Base-by-base conservation (phyloP, 768 basidiomycete genomes). In the Panellus pusillus region DNA sequence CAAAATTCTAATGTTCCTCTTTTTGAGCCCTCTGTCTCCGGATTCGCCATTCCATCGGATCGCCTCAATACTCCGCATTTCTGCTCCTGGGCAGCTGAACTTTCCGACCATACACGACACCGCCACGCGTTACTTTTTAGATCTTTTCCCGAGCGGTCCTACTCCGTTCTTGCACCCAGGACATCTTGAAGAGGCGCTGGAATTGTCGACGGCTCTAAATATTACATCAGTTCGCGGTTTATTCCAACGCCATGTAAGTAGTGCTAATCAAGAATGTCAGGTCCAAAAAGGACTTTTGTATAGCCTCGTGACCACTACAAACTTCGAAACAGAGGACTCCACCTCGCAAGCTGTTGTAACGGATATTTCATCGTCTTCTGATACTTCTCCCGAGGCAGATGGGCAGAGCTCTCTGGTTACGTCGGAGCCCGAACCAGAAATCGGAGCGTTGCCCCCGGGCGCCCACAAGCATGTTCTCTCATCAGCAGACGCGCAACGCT, bases 281-380 rank as follows among this genome's bases (percentile, higher is more conserved):
- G 74, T 82, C 48, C 77, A 77, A 64, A 89, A 87, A 57, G 76
- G 80, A 5, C 69, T 88, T 28, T 74, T 84, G 52, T 90, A 91
- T 65, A 79, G 74, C 61, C 72, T 87, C 27, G 78, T 87, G 55
- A 82, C 83, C 2, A 77, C 74, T 15, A 74, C 78, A 32, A 74
- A 87, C 57, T 80, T 86, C 58, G 80, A 83, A 47, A 70, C 72
- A 15, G 69, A 71, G 49, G 70, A 66, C 15, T 57, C 63, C 14
- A 55, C 55, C 46, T 49, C 24, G 24, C 24, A 24, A 24, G 24
- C 24, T 24, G 24, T 24, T 24, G 24, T 6, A 24, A 24, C 24
- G 24, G 24, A 24, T 24, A 6, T 24, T 24, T 24, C 24, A 24
- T 24, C 24, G 24, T 24, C 24, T 24, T 24, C 24, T 24, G 24